Evolutionary conservation across 1,284 basidiomycete species (phyloP), one percentile per base, ranked within the genome.

Genomic region (Wolfiporia cocos): DNA sequence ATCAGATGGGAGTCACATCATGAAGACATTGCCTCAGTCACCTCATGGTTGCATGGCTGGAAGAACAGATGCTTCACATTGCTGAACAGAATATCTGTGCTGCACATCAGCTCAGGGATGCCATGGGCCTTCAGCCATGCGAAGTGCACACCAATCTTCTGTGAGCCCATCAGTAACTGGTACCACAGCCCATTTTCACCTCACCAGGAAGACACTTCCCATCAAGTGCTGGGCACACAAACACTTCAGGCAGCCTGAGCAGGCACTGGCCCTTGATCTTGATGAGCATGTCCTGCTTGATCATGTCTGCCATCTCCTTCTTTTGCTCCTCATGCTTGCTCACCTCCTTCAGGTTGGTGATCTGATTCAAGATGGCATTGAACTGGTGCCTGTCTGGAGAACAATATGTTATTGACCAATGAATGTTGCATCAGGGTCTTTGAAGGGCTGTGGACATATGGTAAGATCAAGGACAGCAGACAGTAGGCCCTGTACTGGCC

Each of bases 21-120:
- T n/a, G n/a, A n/a, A n/a, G n/a, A n/a, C n/a, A n/a, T n/a, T n/a
- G n/a, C n/a, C n/a, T n/a, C n/a, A n/a, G n/a, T n/a, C n/a, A n/a
- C n/a, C n/a, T 99, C 96, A 55, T 92, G 86, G 54, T 99, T 96
- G 59, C 95, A 98, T 5, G 96, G 94, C 62, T 98, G 96, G 79
- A 98, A 99, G 71, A 99, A 97, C 19, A 99, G 71, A 64, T 99
- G 96, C 66, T 96, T 97, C 70, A 99, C 87, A 64, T 99, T 99
- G 69, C 81, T 87, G 71, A 98, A 99, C 11, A 98, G 73, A 17
- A 99, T 76, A 61, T 97, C 92, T 94, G 55, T 11, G n/a, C n/a
- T n/a, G 33, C 1, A n/a, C n/a, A n/a, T n/a, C n/a, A n/a, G n/a
- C n/a, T n/a, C n/a, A n/a, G n/a, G n/a, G n/a, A n/a, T n/a, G n/a